Evolutionary conservation across 495 filamentous ascomycete species (phyloP), one percentile per base, ranked within the genome.

Genomic region (Lasiosphaeriaceae sp.): DNA sequence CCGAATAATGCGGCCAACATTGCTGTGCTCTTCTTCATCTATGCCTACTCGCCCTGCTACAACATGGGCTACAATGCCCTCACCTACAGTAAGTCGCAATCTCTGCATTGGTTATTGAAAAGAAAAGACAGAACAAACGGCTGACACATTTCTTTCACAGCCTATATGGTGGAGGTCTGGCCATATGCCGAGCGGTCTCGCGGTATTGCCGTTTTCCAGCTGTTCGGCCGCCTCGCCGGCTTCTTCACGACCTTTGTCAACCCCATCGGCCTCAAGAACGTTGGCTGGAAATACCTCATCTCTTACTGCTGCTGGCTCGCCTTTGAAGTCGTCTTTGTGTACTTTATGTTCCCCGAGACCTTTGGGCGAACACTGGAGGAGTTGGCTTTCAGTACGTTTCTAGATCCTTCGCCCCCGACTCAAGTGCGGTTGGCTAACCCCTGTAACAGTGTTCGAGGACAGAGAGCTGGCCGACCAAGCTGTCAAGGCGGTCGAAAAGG

Each of bases 61-160:
- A 87, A 78, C 59, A 75, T 87, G 54, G 85, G 83, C n/a, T 85
- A 86, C 61, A 87, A 87, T 53, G 83, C 85, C 34, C 71, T 86
- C 35, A 85, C 84, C 1, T 88, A 86, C 65, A 85, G 81, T 84
- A 63, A 69, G 72, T 52, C 47, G 20, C 9, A 46, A 1, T n/a
- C 43, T n/a, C 43, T n/a, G n/a, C n/a, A n/a, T 5, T 19, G 20
- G 2, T 29, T 20, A 1, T 52, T 52, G 31, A 41, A 17, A 5
- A 43, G n/a, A 4, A 6, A 9, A 14, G 5, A 14, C 5, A 43
- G n/a, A 4, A 6, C 1, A 14, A 16, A 14, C 5, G 7, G 14
- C 39, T 43, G 39, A 43, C 39, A 43, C 9, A 4, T 23, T 31
- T n/a, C 6, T 21, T 9, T 24, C 14, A 22, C 41, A 76, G 77